Evolutionary conservation across 2,329 filamentous ascomycete genomes (phyloP).

Genomic region (Trichoderma asperellum): DNA sequence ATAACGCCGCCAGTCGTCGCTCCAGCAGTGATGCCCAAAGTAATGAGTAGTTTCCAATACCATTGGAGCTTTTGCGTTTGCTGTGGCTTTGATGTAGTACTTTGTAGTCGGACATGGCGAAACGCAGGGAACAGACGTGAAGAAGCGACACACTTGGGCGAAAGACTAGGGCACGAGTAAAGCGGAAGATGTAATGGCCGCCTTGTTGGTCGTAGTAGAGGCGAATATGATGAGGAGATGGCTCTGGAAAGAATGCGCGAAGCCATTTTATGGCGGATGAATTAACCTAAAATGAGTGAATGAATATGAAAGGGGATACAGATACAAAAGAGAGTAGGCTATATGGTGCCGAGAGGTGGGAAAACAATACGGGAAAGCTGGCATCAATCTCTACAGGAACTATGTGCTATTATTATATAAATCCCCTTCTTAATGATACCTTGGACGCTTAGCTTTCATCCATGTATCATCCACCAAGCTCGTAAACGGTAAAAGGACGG

Average conservation of each 20-base stretch:
- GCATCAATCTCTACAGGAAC: not conserved
- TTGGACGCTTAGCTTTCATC: not conserved
- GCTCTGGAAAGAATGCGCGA: slow-evolving; percentile 6
- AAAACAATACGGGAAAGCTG: not conserved
- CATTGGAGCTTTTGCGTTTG: slow-evolving; percentile 6
- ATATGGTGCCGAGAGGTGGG: not conserved
- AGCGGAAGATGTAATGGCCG: not conserved
- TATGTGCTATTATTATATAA: not conserved
- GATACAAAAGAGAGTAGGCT: not conserved
- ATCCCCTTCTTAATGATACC: not conserved
- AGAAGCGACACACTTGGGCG: not conserved
- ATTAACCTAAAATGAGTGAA: not conserved
- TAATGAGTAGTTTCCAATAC: slow-evolving; percentile 25
- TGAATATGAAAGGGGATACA: not conserved
- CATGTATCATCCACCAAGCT: not conserved
- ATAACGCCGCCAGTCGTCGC: not conserved
- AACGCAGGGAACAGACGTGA: not conserved
- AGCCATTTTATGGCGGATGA: not conserved
- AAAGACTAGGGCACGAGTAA: not conserved
- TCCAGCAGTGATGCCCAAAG: not conserved
- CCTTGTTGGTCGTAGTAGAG: not conserved
- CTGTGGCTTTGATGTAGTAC: not conserved
- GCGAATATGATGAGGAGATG: not conserved
- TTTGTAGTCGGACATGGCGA: slow-evolving; percentile 1
- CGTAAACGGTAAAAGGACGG: not conserved